These are phyloP conservation scores for Neocallimastix lanati DNA, from an alignment of 192 early-diverging fungal species.

Conservation along the genomic window DNA sequence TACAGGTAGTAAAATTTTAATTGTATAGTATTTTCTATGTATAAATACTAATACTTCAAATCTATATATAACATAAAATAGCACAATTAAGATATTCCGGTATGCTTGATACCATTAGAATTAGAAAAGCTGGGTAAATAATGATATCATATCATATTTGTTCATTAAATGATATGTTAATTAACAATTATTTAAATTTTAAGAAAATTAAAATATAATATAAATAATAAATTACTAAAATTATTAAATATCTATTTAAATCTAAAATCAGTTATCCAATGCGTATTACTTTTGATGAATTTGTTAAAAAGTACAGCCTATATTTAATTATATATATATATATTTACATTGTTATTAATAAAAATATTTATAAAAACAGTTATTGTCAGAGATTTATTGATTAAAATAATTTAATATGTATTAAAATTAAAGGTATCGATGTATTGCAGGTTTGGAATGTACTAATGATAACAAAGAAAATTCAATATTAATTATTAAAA, in stretches of 20 bases:
- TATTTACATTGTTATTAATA: neutral
- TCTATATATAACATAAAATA: neutral
- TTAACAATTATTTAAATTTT: no score
- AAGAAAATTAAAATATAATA: no score
- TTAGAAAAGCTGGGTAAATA: slow-evolving; percentile 30
- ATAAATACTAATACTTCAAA: slow-evolving; percentile 1
- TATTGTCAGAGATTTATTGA: slow-evolving; percentile 9
- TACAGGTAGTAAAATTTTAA: slow-evolving; percentile 5
- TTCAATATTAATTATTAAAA: slow-evolving; percentile 2
- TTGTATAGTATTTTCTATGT: neutral
- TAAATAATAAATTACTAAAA: no score
- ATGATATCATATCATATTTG: neutral
- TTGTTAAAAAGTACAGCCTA: slow-evolving; percentile 13
- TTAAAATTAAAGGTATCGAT: neutral
- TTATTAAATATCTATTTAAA: no score
- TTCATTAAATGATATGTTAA: no score
- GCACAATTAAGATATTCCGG: slow-evolving; percentile 34
- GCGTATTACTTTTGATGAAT: slow-evolving; percentile 20
- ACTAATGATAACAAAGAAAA: neutral
- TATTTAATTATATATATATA: neutral
- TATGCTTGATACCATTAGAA: slow-evolving; percentile 35
- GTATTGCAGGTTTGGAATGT: neutral
- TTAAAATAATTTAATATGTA: slow-evolving; percentile 2
- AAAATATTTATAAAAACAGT: no score
- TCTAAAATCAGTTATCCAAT: slow-evolving; percentile 5